Base-by-base conservation (phyloP, 73 alveolate species). In the Paramecium bursaria region DNA sequence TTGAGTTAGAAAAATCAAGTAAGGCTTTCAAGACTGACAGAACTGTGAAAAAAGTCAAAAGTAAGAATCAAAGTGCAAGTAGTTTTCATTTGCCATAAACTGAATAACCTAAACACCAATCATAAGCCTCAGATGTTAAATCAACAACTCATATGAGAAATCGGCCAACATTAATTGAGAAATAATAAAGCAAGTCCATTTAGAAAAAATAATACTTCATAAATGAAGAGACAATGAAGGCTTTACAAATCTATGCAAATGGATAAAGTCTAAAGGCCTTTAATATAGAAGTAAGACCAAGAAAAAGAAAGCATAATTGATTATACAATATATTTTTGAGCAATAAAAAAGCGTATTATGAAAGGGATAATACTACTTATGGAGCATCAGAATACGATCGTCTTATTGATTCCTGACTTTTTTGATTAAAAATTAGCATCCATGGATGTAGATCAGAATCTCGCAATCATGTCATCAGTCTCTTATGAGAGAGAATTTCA, bases 71-170 rank as follows among this genome's bases (percentile, higher is more conserved):
- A 15, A 67, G 82, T 67, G 55, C 55, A 42, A 67, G 60, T 0
- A 67, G 82, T 67, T 67, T 67, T 42, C 82, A 67, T 39, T 67
- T 67, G 44, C 82, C 82, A n/a, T 42, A 53, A n/a, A 42, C 82
- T 2, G 21, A 67, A 33, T 44, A 67, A 67, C 44, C 49, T 11
- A 39, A 57, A 57, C 29, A 57, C 2, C 17, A 57, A 57, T 30
- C 27, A 29, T 9, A 30, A 10, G 22, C 4, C 7, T 57, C 76
- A 2, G 76, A 57, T 30, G 33, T n/a, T 57, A 57, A 50, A 57
- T 57, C 76, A 23, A 57, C 76, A 1, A 57, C 27, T 57, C 27
- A 57, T n/a, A 57, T 30, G 33, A 57, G 76, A 30, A 57, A 57
- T 30, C 27, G 76, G 33, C n/a, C n/a, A n/a, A 57, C 76, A n/a